Percentiles rank a stretch among this genome's conserved stretches.
These are phyloP conservation scores for Hirsutella rhossiliensis DNA, from an alignment of 2,329 filamentous ascomycete species.

Conservation along the genomic window DNA sequence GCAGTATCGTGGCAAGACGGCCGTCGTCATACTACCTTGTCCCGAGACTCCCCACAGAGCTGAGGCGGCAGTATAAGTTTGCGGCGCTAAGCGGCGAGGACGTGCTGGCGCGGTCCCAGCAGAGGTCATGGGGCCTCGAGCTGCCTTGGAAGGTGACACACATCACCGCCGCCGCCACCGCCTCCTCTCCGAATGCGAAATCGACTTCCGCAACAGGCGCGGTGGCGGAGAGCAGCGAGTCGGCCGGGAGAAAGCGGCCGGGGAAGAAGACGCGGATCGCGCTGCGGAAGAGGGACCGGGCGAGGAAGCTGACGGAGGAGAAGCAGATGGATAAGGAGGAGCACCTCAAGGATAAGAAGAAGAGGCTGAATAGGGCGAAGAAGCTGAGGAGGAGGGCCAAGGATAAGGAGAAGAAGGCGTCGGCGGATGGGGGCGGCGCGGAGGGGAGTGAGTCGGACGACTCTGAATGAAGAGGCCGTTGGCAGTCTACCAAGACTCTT, in stretches of 20 bases:
- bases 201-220: neutral
- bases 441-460: conserved; percentile 6
- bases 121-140: conserved; percentile 44
- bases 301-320: conserved; percentile 26
- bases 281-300: conserved; percentile 31
- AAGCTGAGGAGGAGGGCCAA: conserved; percentile 47
- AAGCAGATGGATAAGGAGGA: conserved; percentile 38
- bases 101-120: conserved; percentile 29
- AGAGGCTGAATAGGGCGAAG: conserved; percentile 46
- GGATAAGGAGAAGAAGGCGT: conserved; percentile 39
- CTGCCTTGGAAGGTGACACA: conserved; percentile 46
- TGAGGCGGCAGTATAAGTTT: conserved; percentile 26
- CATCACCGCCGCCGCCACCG: conserved; percentile 25
- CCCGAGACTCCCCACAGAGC: conserved; percentile 20
- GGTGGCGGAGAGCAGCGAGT: conserved; percentile 4
- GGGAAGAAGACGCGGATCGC: conserved; percentile 49
- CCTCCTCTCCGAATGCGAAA: conserved; percentile 6
- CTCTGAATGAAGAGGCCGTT: neutral
- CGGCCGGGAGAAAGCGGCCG: conserved; percentile 29
- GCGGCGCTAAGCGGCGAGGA: conserved; percentile 41
- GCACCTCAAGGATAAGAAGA: conserved; percentile 47
- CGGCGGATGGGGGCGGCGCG: conserved; percentile 10
- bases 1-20: conserved; percentile 21
- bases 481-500: too few relatives aligned
- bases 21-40: conserved; percentile 39